Evolutionary conservation across 2,329 filamentous ascomycete genomes (phyloP).

Genomic region (Ophiostoma montium): DNA sequence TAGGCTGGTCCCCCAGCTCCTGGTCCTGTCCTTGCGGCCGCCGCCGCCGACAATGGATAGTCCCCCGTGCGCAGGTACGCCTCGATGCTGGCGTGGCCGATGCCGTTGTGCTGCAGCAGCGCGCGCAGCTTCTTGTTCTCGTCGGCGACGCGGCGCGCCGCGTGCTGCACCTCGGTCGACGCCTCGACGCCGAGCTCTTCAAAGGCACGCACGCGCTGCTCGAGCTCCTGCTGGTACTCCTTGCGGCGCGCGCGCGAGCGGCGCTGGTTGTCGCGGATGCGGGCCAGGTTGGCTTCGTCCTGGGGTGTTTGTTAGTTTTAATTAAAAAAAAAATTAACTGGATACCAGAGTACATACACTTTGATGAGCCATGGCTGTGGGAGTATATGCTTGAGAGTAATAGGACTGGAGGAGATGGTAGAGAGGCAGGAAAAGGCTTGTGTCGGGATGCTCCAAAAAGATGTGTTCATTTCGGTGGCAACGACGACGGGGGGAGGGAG

Average conservation of each 20-base stretch:
- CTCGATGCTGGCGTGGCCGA: constrained; percentile 41
- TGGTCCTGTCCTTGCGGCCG: not conserved
- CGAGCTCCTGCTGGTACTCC: constrained; percentile 58
- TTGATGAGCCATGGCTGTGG: constrained; percentile 2
- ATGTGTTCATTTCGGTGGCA: not conserved
- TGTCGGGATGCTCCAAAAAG: not conserved
- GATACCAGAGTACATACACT: constrained; percentile 1
- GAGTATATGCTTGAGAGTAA: not conserved
- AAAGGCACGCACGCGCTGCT: constrained; percentile 47
- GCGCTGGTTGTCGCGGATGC: constrained; percentile 64
- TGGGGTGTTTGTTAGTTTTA: not conserved
- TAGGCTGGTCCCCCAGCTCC: too few relatives aligned
- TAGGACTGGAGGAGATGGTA: not conserved
- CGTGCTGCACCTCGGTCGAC: constrained; percentile 56
- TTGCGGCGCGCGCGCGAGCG: constrained; percentile 60
- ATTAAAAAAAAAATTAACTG: not conserved
- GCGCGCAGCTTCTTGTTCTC: constrained; percentile 53
- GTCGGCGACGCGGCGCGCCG: constrained; percentile 51
- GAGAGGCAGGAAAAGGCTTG: not conserved
- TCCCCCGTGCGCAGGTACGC: constrained; percentile 19
- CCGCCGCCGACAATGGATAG: not conserved
- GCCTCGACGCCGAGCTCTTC: constrained; percentile 54
- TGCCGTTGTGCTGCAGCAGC: constrained; percentile 43
- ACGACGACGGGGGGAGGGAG: not conserved
- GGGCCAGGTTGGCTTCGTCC: constrained; percentile 25